Evolutionary conservation across 2,329 filamentous ascomycete species (phyloP).

Genomic region (Graphiopsis chlorocephala): DNA sequence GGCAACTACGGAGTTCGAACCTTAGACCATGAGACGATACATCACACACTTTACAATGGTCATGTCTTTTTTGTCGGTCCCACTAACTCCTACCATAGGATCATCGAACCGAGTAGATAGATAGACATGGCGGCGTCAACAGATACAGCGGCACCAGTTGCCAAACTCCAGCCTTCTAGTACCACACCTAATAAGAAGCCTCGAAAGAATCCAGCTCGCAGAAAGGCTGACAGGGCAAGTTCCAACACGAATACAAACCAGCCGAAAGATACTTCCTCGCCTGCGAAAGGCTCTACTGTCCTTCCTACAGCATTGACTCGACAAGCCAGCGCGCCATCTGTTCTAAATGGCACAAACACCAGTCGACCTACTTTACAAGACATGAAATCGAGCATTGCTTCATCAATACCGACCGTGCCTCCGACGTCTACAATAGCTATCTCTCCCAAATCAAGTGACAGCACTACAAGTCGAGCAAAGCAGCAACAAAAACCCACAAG

Average conservation of each 20-base stretch:
- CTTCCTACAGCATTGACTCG: background rate
- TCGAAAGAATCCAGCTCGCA: conserved; percentile 24
- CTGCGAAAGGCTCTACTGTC: background rate
- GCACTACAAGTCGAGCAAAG: background rate
- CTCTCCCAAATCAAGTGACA: background rate
- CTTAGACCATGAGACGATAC: no score
- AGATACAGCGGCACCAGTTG: background rate
- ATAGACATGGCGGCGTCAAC: background rate
- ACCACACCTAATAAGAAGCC: conserved; percentile 13
- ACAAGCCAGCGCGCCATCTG: conserved; percentile 4
- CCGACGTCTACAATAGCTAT: background rate
- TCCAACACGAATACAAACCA: background rate
- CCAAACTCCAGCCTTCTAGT: background rate
- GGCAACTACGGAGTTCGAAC: no score
- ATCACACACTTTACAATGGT: background rate
- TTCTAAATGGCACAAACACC: background rate
- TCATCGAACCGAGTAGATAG: background rate
- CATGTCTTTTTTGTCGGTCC: background rate
- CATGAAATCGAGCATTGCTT: background rate
- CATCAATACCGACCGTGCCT: background rate
- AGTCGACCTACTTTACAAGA: background rate
- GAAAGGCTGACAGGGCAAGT: conserved; percentile 22
- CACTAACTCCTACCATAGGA: background rate
- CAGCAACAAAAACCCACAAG: background rate
- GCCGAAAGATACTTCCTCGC: background rate